Evolutionary conservation across 1,284 basidiomycete genomes (phyloP), one percentile per base, ranked within the genome.

Genomic region (Naganishia sp.): DNA sequence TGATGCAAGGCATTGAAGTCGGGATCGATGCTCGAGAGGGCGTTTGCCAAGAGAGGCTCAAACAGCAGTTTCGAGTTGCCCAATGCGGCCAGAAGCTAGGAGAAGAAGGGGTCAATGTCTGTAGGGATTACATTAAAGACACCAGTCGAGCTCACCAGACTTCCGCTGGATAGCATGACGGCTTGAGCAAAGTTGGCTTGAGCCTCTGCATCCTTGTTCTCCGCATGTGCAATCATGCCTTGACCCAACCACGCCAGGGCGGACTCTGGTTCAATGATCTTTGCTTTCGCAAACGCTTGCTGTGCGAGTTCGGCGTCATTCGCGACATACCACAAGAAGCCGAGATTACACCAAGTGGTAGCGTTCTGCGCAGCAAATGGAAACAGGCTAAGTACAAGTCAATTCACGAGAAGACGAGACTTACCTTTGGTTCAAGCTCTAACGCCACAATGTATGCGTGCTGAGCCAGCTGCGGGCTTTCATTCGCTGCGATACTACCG

Each of bases 171-270:
- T 48, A 98, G 77, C 5, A 86, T 84, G 25, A 90, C 85, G 0
- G 93, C 89, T 78, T 99, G 94, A 68, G 90, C 89, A 55, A 94
- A 87, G 55, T 98, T 79, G 9, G 87, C 83, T 21, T 83, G 81
- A 0, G 90, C 87, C 65, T 91, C 87, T 16, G 79, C 75, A 69
- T 90, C 86, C 42, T 78, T 73, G 0, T 86, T 86, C 66, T 89
- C 87, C 49, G 81, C 78, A 16, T 84, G 84, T 18, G 93, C 92
- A 23, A 97, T 83, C 48, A 96, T 79, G 6, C 88, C 93, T 76
- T 95, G 94, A 0, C 94, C 96, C 16, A 96, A 84, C 96, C 96
- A 99, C n/a, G 93, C 88, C 33, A 87, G 77, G 0, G 89, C 85
- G 79, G 88, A 90, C 73, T 98, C 95, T 2, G 96, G 92, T 80